Evolutionary conservation across 2,329 filamentous ascomycete genomes (phyloP).

Genomic region (Beauveria rudraprayagi): DNA sequence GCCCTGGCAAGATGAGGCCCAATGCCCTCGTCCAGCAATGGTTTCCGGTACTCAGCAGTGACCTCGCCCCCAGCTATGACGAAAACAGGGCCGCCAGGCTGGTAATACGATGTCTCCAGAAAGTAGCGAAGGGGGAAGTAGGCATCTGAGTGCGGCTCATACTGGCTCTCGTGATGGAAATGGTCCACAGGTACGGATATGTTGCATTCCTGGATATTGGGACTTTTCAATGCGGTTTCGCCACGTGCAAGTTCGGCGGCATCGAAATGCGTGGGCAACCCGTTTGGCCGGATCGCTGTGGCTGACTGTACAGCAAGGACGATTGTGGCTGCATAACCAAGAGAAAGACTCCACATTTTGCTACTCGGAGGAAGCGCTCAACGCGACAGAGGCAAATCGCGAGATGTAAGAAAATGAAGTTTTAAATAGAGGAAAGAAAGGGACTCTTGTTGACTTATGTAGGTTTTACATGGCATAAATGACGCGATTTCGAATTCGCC

Average conservation of each 20-base stretch:
- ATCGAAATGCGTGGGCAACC: neutral
- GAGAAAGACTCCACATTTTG: neutral
- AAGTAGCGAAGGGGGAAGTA: constrained; percentile 70
- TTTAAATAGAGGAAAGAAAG: neutral
- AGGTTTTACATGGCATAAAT: neutral
- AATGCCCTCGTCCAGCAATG: constrained; percentile 70
- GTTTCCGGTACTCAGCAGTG: constrained; percentile 49
- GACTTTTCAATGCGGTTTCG: neutral
- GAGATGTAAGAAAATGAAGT: neutral
- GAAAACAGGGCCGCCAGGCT: constrained; percentile 71
- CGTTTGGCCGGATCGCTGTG: neutral
- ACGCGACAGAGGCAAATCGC: no score
- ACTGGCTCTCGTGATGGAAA: constrained; percentile 70
- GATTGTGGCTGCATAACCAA: neutral
- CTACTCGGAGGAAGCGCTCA: no score
- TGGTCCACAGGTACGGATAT: constrained; percentile 59
- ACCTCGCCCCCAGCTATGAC: constrained; percentile 68
- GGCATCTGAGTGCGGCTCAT: constrained; percentile 65
- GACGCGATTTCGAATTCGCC: neutral
- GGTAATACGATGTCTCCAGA: constrained; percentile 71
- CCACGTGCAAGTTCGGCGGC: neutral
- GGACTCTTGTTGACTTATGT: neutral
- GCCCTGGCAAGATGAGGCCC: constrained; percentile 61
- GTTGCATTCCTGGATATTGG: constrained; percentile 15
- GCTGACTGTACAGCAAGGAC: neutral